Conservation (phyloP, 2,329 filamentous ascomycete genomes). For the Reticulascus tulasneorum region DNA sequence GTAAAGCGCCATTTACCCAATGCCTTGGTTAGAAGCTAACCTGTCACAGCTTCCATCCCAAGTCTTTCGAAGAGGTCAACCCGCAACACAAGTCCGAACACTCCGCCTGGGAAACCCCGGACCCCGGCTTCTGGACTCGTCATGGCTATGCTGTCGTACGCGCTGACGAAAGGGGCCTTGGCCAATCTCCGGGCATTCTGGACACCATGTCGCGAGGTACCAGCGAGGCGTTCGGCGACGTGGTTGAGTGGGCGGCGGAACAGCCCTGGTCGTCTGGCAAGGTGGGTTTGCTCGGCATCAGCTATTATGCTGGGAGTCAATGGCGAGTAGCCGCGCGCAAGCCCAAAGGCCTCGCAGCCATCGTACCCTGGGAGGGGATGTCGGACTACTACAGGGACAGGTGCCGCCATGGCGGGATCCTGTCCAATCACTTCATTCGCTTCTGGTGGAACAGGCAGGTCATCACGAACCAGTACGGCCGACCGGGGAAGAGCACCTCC, state of each 20-base stretch:
- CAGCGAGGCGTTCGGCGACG: constrained; percentile 43
- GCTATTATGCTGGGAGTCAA: constrained; percentile 43
- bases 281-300: constrained; percentile 43
- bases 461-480: constrained; percentile 65
- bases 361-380: constrained; percentile 51
- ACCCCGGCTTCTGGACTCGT: constrained; percentile 52
- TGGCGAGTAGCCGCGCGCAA: constrained; percentile 45
- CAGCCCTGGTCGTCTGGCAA: constrained; percentile 46
- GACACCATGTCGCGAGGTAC: constrained; percentile 47
- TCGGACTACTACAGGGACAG: constrained; percentile 53
- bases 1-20: constrained; percentile 21
- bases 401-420: constrained; percentile 58
- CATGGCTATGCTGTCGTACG: constrained; percentile 53
- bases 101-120: constrained; percentile 57
- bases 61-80: constrained; percentile 46
- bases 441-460: constrained; percentile 69
- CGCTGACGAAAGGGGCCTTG: constrained; percentile 45
- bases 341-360: constrained; percentile 42
- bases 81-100: constrained; percentile 48
- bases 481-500: constrained; percentile 33
- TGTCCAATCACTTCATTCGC: constrained; percentile 54
- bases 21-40: not conserved
- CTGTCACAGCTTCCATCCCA: constrained; percentile 29
- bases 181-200: constrained; percentile 42
- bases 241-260: constrained; percentile 45